Percentiles rank a stretch among this genome's conserved stretches.
phyloP scores from a whole-genome alignment of 768 basidiomycete genomes.

The Hericium alpestre region DNA sequence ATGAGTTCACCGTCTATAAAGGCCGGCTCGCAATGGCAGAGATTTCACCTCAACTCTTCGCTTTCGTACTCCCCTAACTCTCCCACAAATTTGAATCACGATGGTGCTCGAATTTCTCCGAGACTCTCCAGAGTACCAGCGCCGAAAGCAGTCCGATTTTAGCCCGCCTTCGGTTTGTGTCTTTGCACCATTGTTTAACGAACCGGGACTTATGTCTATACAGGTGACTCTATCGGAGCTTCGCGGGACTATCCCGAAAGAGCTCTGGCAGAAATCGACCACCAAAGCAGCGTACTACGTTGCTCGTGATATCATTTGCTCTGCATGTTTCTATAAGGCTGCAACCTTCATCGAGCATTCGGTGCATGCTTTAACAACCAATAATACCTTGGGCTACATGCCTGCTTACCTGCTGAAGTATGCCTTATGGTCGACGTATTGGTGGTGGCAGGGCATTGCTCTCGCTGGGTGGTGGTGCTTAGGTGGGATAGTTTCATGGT shows the following conservation, averaged over 20 bases:
- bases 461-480: conserved; percentile 3
- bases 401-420: background rate
- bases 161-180: background rate
- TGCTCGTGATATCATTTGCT: background rate
- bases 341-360: background rate
- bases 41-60: background rate
- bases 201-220: background rate
- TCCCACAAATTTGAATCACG: background rate
- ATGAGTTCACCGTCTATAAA: no score
- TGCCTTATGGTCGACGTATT: conserved; percentile 1
- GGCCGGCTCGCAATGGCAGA: background rate
- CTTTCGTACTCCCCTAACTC: background rate
- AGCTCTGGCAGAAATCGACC: conserved; percentile 2
- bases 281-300: conserved; percentile 1
- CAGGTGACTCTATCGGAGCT: conserved; percentile 6
- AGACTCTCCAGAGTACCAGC: conserved; percentile 9
- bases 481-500: background rate
- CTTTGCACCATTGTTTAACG: background rate
- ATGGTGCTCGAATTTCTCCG: background rate
- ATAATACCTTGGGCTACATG: background rate
- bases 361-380: background rate
- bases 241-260: background rate
- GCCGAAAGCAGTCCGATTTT: conserved; percentile 7
- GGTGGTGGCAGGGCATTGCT: conserved; percentile 5
- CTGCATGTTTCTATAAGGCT: background rate